A percentile compares a stretch with the other conserved stretches of the same genome.
phyloP scores from a whole-genome alignment of 1,284 basidiomycete species.

The Cutaneotrichosporon cavernicola region DNA sequence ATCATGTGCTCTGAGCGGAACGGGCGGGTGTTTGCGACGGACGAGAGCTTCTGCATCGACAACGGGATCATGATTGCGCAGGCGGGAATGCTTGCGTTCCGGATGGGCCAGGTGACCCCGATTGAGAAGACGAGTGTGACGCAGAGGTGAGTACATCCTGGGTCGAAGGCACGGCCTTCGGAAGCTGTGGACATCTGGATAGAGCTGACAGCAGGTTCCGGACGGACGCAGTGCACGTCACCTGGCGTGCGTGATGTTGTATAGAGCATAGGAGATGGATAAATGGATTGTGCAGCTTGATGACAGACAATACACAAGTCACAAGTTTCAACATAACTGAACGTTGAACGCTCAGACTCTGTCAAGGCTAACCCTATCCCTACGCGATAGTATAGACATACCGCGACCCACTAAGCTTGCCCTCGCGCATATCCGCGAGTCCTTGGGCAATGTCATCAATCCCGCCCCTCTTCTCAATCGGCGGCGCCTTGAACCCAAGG shows the following conservation, averaged over 20 bases:
- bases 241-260: slow-evolving; percentile 63
- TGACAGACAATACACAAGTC: not conserved
- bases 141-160: slow-evolving; percentile 63
- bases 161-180: too few relatives aligned
- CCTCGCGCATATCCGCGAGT: slow-evolving; percentile 29
- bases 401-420: slow-evolving; percentile 24
- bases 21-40: slow-evolving; percentile 90
- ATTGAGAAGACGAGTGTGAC: slow-evolving; percentile 80
- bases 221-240: slow-evolving; percentile 84
- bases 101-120: slow-evolving; percentile 85
- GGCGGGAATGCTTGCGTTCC: slow-evolving; percentile 84
- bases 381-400: slow-evolving; percentile 24
- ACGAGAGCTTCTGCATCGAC: slow-evolving; percentile 94
- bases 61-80: slow-evolving; percentile 99
- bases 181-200: not conserved
- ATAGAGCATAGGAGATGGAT: not conserved
- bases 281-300: not conserved
- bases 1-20: slow-evolving; percentile 90
- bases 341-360: not conserved
- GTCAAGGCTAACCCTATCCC: not conserved
- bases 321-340: not conserved
- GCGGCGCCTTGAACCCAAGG: slow-evolving; percentile 36
- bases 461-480: slow-evolving; percentile 31
- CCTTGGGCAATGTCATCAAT: slow-evolving; percentile 36
- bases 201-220: slow-evolving; percentile 63